Base-by-base conservation (phyloP, 1,284 basidiomycete species). In the Pseudozyma pruni region DNA sequence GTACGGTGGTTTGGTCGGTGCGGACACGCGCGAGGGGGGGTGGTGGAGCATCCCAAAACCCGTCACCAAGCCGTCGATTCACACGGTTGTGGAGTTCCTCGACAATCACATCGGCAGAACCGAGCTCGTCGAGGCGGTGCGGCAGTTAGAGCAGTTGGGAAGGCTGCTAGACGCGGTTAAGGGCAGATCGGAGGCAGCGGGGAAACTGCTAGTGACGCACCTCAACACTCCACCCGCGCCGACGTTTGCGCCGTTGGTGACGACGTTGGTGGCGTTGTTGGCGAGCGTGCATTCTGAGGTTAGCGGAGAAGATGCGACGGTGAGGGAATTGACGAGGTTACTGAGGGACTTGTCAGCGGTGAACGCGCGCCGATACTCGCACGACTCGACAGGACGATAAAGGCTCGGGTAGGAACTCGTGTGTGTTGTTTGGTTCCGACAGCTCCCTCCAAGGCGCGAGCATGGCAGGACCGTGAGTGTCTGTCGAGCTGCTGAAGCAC, bases 141-240 rank as follows among this genome's bases (percentile, higher is more conserved):
- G 11, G 7, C 27, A 29, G 23, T 14, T 35, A 3, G 2, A 11
- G 1, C 5, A 10, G n/a, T 23, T 70, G 11, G 6, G 37, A 11
- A 0, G 3, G 19, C 16, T 16, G 8, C 14, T 63, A 11, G 3
- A 14, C 7, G 37, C 23, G 20, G 14, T 53, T 4, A 6, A 17
- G 2, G 8, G 11, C 6, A 37, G 44, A 3, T 13, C 27, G 0
- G 6, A 13, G 10, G 31, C 9, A 5, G 43, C 58, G 8, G 62
- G 47, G 0, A 33, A 10, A 4, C 9, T 42, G 20, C n/a, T 66
- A 3, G 14, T 54, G 2, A n/a, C 25, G 1, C 69, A 72, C 32
- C 17, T 67, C 1, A 67, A 66, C 34, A 72, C 63, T 6, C 69
- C 69, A 0, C 69, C 69, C 5, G 69, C 69, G 0, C 69, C 69